A percentile compares a stretch with the other conserved stretches of the same genome.
Conservation (phyloP, 768 basidiomycete species). For the Trametes maxima region DNA sequence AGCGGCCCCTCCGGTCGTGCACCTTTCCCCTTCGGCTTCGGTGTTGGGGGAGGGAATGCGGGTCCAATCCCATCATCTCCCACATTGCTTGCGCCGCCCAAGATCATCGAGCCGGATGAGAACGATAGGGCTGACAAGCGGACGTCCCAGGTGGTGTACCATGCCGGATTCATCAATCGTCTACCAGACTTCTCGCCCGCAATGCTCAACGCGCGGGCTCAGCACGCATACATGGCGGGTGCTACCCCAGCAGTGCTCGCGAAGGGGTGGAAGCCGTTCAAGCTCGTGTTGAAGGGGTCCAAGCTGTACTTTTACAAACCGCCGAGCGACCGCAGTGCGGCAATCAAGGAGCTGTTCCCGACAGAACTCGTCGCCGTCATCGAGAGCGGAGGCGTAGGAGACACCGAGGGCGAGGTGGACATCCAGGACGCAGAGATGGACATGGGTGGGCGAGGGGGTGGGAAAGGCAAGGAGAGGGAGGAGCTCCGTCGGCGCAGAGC, state of each 20-base stretch:
- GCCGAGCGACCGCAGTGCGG: slow-evolving; percentile 63
- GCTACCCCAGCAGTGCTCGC: slow-evolving; percentile 27
- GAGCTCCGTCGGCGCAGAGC: slow-evolving; percentile 59
- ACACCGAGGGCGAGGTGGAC: slow-evolving; percentile 28
- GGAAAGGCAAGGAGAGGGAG: slow-evolving; percentile 39
- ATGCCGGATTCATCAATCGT: slow-evolving; percentile 77
- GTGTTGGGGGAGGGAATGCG: slow-evolving; percentile 21
- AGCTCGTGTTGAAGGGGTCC: slow-evolving; percentile 79
- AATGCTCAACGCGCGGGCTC: slow-evolving; percentile 32
- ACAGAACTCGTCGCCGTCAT: slow-evolving; percentile 57
- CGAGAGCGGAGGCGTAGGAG: slow-evolving; percentile 45
- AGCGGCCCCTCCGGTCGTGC: slow-evolving; percentile 29
- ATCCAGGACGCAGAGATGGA: slow-evolving; percentile 31
- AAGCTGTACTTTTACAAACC: slow-evolving; percentile 89
- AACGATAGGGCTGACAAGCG: slow-evolving; percentile 47
- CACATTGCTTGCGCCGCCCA: slow-evolving; percentile 52
- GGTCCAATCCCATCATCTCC: slow-evolving; percentile 25
- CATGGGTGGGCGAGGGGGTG: slow-evolving; percentile 29
- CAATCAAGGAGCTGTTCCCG: slow-evolving; percentile 76
- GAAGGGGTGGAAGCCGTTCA: slow-evolving; percentile 88
- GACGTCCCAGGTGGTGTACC: slow-evolving; percentile 77
- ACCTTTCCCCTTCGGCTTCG: slow-evolving; percentile 37
- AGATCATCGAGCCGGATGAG: slow-evolving; percentile 43
- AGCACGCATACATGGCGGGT: slow-evolving; percentile 31
- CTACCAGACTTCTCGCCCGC: slow-evolving; percentile 52